Base-by-base conservation (phyloP, 1,284 basidiomycete genomes). In the Marasmius sp. region DNA sequence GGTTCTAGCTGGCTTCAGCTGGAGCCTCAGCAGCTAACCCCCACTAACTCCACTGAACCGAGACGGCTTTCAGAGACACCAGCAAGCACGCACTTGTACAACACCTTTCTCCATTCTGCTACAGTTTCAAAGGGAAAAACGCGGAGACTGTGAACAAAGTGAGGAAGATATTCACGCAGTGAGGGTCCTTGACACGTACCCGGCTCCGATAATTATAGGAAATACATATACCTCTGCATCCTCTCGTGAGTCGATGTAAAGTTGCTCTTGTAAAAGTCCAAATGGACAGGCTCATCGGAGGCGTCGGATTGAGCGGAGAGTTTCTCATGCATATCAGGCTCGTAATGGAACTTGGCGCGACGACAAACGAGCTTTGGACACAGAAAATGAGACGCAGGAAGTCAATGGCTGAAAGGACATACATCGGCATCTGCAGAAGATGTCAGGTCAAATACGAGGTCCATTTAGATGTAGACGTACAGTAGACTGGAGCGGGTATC, bases 401-500 rank as follows among this genome's bases (percentile, higher is more conserved):
- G 11, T 45, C n/a, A 16, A 41, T 14, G n/a, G 50, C 57, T 8
- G n/a, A 33, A 43, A 16, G 20, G 43, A 62, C 66, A 39, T 62
- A 69, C 67, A 61, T 75, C 72, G 18, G 74, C 75, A 64, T 76
- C 74, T 76, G 47, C 14, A 61, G 11, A 12, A 54, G 10, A 53
- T n/a, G 39, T 48, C 43, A 34, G 41, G 18, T 27, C 60, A 55
- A 36, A 49, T 14, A 52, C 36, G n/a, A 49, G 38, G 47, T 12
- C 12, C 22, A 51, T 20, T 20, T 16, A 43, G 43, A 12, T 6
- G 27, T 27, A 9, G 12, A 69, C 76, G 61, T 59, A 77, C 75
- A 78, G 51, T 77, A 78, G 4, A 78, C 76, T 0, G 76, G 76
- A 0, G 77, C 75, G 1, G 76, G 76, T 37, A 77, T 72, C 38